Base-by-base conservation (phyloP, 805 yeast species). In the Metschnikowia vanudenii region DNA sequence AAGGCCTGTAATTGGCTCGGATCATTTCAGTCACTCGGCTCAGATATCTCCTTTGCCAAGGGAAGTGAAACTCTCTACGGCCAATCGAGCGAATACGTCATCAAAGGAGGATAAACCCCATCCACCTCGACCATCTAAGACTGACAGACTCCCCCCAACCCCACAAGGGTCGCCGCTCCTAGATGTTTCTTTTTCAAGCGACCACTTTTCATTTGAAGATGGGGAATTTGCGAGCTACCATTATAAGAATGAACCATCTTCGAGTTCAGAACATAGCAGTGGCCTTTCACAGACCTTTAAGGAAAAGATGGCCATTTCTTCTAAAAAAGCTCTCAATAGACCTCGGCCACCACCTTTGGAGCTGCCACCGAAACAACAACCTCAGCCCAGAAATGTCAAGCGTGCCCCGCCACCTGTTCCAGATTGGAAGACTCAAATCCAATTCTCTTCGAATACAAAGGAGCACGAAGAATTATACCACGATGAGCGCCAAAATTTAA, bases 61-160 rank as follows among this genome's bases (percentile, higher is more conserved):
- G 11, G 28, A 26, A 10, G 10, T 26, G 3, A 32, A 26, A 18
- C 32, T 22, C 14, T 14, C 16, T n/a, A 24, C 33, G 11, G 31
- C 14, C 11, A 10, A 9, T 5, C 36, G 29, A 14, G 18, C 3
- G 18, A 19, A 14, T 19, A 24, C 29, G 17, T 29, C 42, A 17
- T 16, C 19, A 3, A 37, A 31, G 9, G 12, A 4, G 18, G 39
- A 35, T 8, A 22, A 22, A 13, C 39, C 43, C 8, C 47, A 29
- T 35, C 58, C 41, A 58, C 60, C 50, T 5, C 54, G 53, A 9
- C 57, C 55, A 4, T 41, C 59, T 17, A 57, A 52, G 40, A 44
- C 36, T 24, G 68, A 61, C 8, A 46, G 38, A 3, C 54, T 52
- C 11, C 53, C 54, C 12, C 63, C 60, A 1, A 60, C 63, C 3